Base-by-base conservation (phyloP, 2,329 filamentous ascomycete species). In the Cladosporium halotolerans region DNA sequence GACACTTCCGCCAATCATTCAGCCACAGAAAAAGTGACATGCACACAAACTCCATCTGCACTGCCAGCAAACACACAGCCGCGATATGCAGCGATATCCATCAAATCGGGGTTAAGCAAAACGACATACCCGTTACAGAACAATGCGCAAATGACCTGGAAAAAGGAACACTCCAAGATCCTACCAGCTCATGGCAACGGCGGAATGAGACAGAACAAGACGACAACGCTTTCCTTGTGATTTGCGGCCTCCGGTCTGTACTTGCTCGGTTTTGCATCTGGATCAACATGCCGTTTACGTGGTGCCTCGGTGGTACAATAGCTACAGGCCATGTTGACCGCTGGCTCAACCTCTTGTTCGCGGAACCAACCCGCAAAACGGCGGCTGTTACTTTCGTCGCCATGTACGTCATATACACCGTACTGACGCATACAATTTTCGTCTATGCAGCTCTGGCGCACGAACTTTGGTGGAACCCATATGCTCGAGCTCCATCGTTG, bases 391-490 rank as follows among this genome's bases (percentile, higher is more conserved):
- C 28, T 36, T 38, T 51, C 7, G 48, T 39, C 18, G 32, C 2
- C 18, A 13, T 7, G 16, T 51, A 51, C 19, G n/a, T 51, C 13
- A 40, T 28, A 11, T 44, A 43, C 39, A 16, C 48, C 8, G 1
- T 44, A 9, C 32, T 51, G 13, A 6, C 48, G 31, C 48, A 51
- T n/a, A 51, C 48, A 6, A 32, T 51, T 9, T 31, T 23, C 2
- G 40, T 51, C 9, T 51, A 38, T 7, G 32, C 8, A 18, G 48
- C 40, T 5, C 42, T 44, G 3, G 18, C 13, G 8, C 42, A 38
- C 32, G 48, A 51, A 18, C 16, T 51, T 11, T 51, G 48, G 48
- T 36, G 48, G 40, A 51, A 51, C 31, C 48, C 48, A 6, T 51
- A 51, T 40, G 48, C 48, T 34, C 39, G 48, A 18, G 48, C 48